phyloP scores from a whole-genome alignment of 1,284 basidiomycete genomes.

The Paramarasmius palmivorus region DNA sequence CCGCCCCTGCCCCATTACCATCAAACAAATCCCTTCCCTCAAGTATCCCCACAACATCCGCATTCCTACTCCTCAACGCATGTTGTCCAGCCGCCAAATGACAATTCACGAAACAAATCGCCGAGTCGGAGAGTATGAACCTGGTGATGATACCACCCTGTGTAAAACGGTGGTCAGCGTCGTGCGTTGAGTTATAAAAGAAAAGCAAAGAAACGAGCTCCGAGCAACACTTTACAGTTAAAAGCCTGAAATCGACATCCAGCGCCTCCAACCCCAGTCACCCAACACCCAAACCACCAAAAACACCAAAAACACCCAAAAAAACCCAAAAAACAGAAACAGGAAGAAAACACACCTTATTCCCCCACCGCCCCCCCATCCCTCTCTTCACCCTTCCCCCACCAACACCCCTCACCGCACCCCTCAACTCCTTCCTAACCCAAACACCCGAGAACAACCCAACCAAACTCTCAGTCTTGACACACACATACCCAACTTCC shows the following conservation, averaged over 20 bases:
- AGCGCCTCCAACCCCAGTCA: too few relatives aligned
- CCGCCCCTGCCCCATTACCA: constrained; percentile 44
- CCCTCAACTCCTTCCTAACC: constrained; percentile 66
- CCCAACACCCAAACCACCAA: constrained; percentile 2
- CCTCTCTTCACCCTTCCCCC: constrained; percentile 88
- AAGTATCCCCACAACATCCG: constrained; percentile 82
- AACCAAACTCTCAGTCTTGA: constrained; percentile 88
- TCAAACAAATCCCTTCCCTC: constrained; percentile 78
- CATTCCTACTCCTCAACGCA: constrained; percentile 81
- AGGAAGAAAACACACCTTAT: constrained; percentile 66
- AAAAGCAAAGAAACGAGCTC: constrained; percentile 1
- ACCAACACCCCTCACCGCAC: constrained; percentile 66
- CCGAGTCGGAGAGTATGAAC: constrained; percentile 90
- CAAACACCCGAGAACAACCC: constrained; percentile 91
- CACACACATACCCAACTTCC: constrained; percentile 71
- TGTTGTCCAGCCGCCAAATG: constrained; percentile 94
- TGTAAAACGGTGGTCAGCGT: neutral
- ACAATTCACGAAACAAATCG: constrained; percentile 93
- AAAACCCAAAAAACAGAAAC: neutral
- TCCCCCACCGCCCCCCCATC: constrained; percentile 91
- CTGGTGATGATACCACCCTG: constrained; percentile 90
- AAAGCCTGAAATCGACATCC: too few relatives aligned
- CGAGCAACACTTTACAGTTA: too few relatives aligned
- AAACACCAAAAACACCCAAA: neutral
- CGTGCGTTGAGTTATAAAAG: too few relatives aligned